Base-by-base conservation (phyloP, 1,139 yeast genomes). In the Sugiyamaella sp. region DNA sequence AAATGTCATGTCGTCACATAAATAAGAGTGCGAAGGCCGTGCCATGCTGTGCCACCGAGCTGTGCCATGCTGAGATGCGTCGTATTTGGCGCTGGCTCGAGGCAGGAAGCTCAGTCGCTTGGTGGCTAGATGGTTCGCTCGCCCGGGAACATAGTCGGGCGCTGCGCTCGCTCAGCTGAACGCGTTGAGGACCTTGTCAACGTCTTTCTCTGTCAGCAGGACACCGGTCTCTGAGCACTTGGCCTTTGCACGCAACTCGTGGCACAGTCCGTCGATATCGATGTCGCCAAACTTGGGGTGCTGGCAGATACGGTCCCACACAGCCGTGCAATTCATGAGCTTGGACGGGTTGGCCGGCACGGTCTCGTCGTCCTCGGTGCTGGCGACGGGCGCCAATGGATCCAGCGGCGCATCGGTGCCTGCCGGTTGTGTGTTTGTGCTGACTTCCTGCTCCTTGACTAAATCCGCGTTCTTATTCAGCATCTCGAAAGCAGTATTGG, bases 241-340 rank as follows among this genome's bases (percentile, higher is more conserved):
- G n/a, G 98, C 98, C 78, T 91, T 93, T 42, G 84, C 74, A 72
- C 91, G 86, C 68, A 93, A 79, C 71, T 93, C 99, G 39, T 74
- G 70, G 77, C 99, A 93, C 66, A 93, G 79, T 1, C 96, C 95
- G 68, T 91, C 97, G 60, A 93, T 90, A 71, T 93, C 98, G 54
- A 93, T 77, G 57, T 91, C 97, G 4, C 95, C 84, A 71, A 91
- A 93, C 68, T 86, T 84, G 33, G 99, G 98, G 76, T 93, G 97
- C 14, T 95, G 74, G 2, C 97, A 88, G 39, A 93, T 87, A 66
- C 98, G 80, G 69, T 91, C 98, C 99, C 99, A 93, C 20, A 91
- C 86, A 63, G 90, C 97, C 0, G 95, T 83, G 70, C 99, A 93
- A 65, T 82, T 80, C 71, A 89, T 70, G 62, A 76, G 67, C 64